Conservation (phyloP, 1,139 yeast genomes). For the Sugiyamaella paludigena region DNA sequence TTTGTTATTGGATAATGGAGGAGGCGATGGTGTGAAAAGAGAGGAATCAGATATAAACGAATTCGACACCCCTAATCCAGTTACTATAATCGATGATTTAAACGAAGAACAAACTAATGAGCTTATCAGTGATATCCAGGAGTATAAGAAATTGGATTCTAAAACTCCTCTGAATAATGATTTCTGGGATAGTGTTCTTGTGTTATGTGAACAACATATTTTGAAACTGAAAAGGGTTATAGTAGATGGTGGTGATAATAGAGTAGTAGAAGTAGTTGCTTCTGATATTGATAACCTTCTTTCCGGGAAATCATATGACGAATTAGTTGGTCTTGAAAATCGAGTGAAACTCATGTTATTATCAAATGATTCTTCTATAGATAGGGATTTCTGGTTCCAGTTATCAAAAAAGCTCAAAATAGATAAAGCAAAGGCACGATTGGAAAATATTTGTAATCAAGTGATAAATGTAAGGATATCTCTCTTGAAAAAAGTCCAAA, state of each 20-base stretch:
- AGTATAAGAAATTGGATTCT: constrained; percentile 25
- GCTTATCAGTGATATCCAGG: constrained; percentile 23
- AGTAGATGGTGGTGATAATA: constrained; percentile 15
- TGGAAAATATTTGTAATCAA: constrained; percentile 21
- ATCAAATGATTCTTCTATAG: constrained; percentile 26
- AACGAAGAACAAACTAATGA: constrained; percentile 19
- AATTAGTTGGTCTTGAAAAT: constrained; percentile 29
- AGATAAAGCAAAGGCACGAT: constrained; percentile 27
- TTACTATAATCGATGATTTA: constrained; percentile 22
- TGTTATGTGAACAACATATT: constrained; percentile 15
- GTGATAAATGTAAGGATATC: constrained; percentile 22
- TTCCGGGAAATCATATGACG: constrained; percentile 28
- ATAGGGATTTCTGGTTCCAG: constrained; percentile 38
- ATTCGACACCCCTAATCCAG: constrained; percentile 26
- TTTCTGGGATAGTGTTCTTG: constrained; percentile 27
- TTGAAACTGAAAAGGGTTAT: background rate
- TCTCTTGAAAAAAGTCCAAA: constrained; percentile 17
- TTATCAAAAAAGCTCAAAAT: constrained; percentile 28
- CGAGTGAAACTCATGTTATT: constrained; percentile 28
- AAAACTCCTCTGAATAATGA: constrained; percentile 17
- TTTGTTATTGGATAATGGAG: constrained; percentile 14
- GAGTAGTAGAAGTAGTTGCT: constrained; percentile 29
- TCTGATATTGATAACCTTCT: constrained; percentile 35
- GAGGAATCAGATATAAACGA: constrained; percentile 12
- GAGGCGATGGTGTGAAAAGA: too few species aligned